Percentiles rank a stretch among this genome's conserved stretches.
Evolutionary conservation across 192 early-diverging fungal species (phyloP).

Genomic region (Rhizoclosmatium sp.): DNA sequence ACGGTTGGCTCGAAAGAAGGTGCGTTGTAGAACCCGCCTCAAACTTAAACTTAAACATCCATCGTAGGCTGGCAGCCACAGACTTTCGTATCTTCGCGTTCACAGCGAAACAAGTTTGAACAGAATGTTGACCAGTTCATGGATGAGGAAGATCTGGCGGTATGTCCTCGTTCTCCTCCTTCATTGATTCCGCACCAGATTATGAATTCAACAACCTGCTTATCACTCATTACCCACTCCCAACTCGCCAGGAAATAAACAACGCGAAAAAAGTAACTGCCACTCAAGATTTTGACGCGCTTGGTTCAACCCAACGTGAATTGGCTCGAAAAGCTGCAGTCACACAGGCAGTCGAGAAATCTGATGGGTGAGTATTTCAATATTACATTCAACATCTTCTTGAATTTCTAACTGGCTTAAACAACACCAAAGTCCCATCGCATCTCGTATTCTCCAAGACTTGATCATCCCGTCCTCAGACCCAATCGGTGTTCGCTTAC

Average conservation of each 20-base stretch:
- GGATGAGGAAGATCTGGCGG: constrained; percentile 95
- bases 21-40: not conserved
- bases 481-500: constrained; percentile 68
- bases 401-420: not conserved
- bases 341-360: constrained; percentile 48
- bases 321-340: constrained; percentile 54
- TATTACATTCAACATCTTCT: not conserved
- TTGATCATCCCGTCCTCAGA: constrained; percentile 71
- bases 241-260: constrained; percentile 51
- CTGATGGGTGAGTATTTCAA: constrained; percentile 49
- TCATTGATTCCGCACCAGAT: not conserved
- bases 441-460: constrained; percentile 61
- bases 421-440: constrained; percentile 41
- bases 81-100: constrained; percentile 80
- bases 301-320: constrained; percentile 71
- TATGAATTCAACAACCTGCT: not conserved
- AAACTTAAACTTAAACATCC: not conserved
- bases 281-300: constrained; percentile 74
- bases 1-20: constrained; percentile 97
- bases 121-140: constrained; percentile 86
- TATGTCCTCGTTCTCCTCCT: constrained; percentile 30
- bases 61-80: constrained; percentile 77
- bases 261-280: constrained; percentile 59
- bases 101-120: constrained; percentile 57
- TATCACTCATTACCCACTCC: not conserved